Conservation (phyloP, 805 yeast genomes). For the Jamesozyma spencerorum region DNA sequence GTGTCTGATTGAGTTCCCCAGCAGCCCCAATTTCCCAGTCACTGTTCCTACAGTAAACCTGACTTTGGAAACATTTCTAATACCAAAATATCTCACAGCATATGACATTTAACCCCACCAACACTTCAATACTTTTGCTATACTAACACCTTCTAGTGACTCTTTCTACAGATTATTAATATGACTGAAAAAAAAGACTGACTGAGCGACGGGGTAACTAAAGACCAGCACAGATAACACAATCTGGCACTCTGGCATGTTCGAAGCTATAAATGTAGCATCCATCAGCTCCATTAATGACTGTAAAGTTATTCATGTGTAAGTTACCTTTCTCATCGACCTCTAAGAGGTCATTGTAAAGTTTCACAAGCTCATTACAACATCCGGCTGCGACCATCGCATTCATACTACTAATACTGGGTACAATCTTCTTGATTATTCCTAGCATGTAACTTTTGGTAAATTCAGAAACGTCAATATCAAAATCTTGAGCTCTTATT, state of each 20-base stretch:
- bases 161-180: no score
- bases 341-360: slow-evolving; percentile 54
- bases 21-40: no score
- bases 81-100: no score
- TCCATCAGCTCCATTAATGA: slow-evolving; percentile 77
- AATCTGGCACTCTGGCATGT: slow-evolving; percentile 49
- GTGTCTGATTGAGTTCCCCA: no score
- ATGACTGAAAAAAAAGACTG: no score
- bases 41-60: no score
- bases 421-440: slow-evolving; percentile 83
- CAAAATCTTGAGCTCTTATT: slow-evolving; percentile 52
- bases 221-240: slow-evolving; percentile 54
- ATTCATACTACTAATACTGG: slow-evolving; percentile 90
- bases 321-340: slow-evolving; percentile 35
- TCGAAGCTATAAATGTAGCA: slow-evolving; percentile 66
- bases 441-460: slow-evolving; percentile 68
- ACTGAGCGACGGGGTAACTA: no score
- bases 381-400: slow-evolving; percentile 86
- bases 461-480: slow-evolving; percentile 56
- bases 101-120: no score
- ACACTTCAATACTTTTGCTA: no score
- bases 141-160: no score
- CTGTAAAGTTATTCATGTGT: slow-evolving; percentile 52
- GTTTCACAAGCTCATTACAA: slow-evolving; percentile 76
- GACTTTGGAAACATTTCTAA: no score